Percentiles rank a stretch among this genome's conserved stretches.
Evolutionary conservation across 371 early-diverging fungal genomes (phyloP).

Genomic region (Zychaea mexicana): DNA sequence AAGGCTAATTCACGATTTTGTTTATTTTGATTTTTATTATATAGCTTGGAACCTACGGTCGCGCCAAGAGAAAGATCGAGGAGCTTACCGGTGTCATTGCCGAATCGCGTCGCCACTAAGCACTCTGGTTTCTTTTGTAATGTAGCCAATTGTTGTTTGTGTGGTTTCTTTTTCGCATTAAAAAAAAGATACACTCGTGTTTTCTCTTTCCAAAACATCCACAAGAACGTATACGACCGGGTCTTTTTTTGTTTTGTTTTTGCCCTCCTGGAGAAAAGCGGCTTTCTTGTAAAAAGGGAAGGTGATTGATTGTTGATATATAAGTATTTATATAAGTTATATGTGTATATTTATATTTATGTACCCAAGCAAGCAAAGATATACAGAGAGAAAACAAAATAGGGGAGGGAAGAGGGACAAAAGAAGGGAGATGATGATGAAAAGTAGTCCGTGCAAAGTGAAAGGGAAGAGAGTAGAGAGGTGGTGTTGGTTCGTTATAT

Average conservation of each 20-base stretch:
- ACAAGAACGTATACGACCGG: neutral
- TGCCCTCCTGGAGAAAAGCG: neutral
- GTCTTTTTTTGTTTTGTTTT: neutral
- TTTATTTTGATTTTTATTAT: neutral
- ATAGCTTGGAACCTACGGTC: conserved; percentile 94
- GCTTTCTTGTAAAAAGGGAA: too few relatives aligned
- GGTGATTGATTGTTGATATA: too few relatives aligned
- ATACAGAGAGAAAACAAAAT: neutral
- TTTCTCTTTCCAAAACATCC: neutral
- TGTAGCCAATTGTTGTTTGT: conserved; percentile 1
- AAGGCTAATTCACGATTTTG: too few relatives aligned
- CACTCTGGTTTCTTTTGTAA: neutral
- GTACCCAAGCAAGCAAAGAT: conserved; percentile 4
- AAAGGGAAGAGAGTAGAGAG: neutral
- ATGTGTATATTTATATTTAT: neutral
- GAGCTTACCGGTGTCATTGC: conserved; percentile 94
- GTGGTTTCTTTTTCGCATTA: conserved; percentile 4
- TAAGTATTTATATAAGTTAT: too few relatives aligned
- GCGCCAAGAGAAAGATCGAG: conserved; percentile 99
- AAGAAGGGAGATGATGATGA: neutral
- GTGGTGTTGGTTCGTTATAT: too few relatives aligned
- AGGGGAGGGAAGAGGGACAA: neutral
- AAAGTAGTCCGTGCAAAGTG: neutral
- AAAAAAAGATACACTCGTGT: neutral
- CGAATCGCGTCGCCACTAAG: conserved; percentile 85